These are phyloP conservation scores for Parathielavia hyrcaniae DNA, from an alignment of 495 filamentous ascomycete species.

Conservation along the genomic window DNA sequence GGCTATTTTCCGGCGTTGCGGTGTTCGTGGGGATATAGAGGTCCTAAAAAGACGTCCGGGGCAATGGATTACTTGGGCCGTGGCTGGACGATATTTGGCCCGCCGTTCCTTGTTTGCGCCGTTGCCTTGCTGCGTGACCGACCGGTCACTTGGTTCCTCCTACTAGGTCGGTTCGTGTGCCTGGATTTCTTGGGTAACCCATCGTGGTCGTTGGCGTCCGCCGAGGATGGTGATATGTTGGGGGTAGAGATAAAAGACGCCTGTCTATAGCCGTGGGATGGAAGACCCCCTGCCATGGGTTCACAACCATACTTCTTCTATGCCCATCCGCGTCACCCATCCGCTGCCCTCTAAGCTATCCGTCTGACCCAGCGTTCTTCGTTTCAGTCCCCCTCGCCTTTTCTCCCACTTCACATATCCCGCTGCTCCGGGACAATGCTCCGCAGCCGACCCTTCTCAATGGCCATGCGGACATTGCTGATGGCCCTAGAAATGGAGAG, in stretches of 20 bases:
- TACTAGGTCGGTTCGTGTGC: too few species aligned
- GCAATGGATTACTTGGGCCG: neutral
- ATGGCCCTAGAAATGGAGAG: constrained; percentile 38
- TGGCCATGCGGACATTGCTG: constrained; percentile 57
- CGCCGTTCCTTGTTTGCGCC: neutral
- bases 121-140: too few species aligned
- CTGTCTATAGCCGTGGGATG: too few species aligned
- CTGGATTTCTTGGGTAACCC: too few species aligned
- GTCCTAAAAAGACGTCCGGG: neutral
- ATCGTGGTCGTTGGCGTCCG: too few species aligned
- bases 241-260: too few species aligned
- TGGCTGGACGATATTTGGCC: neutral
- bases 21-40: neutral
- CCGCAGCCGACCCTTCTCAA: constrained; percentile 58
- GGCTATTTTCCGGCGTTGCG: neutral
- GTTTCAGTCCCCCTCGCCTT: neutral
- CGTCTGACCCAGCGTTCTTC: neutral
- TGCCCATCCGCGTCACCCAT: neutral
- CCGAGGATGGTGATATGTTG: too few species aligned
- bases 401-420: constrained; percentile 29
- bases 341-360: neutral
- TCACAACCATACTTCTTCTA: too few species aligned
- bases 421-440: constrained; percentile 68
- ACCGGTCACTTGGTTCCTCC: too few species aligned
- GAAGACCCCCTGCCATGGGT: too few species aligned